These are phyloP conservation scores for Dothideomycetes sp. DNA, from an alignment of 2,329 filamentous ascomycete genomes.

Conservation along the genomic window DNA sequence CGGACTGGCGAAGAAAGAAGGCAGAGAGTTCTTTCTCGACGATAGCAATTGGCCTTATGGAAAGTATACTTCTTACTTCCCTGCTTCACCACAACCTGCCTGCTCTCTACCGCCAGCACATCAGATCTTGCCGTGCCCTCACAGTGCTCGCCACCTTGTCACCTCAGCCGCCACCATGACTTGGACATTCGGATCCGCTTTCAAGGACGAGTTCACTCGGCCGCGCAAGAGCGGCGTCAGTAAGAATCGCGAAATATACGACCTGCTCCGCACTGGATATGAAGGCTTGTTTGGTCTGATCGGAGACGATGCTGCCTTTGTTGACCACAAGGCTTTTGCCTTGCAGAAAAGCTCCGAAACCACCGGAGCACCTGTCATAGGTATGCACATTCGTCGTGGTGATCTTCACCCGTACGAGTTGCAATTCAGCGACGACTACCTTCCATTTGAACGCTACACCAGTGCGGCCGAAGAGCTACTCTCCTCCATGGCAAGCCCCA, in stretches of 20 bases:
- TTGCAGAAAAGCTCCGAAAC: slow-evolving; percentile 38
- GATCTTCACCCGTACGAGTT: slow-evolving; percentile 72
- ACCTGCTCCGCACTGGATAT: slow-evolving; percentile 58
- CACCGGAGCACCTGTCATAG: slow-evolving; percentile 47
- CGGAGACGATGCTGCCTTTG: slow-evolving; percentile 54
- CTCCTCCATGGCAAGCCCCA: neutral
- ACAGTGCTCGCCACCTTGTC: slow-evolving; percentile 61
- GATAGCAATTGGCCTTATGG: slow-evolving; percentile 78
- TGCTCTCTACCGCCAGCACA: slow-evolving; percentile 64
- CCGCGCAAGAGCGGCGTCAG: slow-evolving; percentile 17
- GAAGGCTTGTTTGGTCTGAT: slow-evolving; percentile 63
- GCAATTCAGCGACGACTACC: slow-evolving; percentile 66
- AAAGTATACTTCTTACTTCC: slow-evolving; percentile 61
- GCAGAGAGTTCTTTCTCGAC: slow-evolving; percentile 71
- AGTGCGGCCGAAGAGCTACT: slow-evolving; percentile 40
- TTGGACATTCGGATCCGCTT: slow-evolving; percentile 51
- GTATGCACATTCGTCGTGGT: slow-evolving; percentile 69
- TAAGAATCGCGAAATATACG: slow-evolving; percentile 49
- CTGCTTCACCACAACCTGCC: slow-evolving; percentile 49
- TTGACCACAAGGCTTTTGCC: slow-evolving; percentile 46
- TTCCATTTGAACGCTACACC: slow-evolving; percentile 60
- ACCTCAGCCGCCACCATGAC: slow-evolving; percentile 58
- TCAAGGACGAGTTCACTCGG: slow-evolving; percentile 21
- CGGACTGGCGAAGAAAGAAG: slow-evolving; percentile 63
- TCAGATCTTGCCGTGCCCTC: slow-evolving; percentile 70